Evolutionary conservation across 257 asterid species (phyloP).

Genomic region (Capsicum rhomboideum): DNA sequence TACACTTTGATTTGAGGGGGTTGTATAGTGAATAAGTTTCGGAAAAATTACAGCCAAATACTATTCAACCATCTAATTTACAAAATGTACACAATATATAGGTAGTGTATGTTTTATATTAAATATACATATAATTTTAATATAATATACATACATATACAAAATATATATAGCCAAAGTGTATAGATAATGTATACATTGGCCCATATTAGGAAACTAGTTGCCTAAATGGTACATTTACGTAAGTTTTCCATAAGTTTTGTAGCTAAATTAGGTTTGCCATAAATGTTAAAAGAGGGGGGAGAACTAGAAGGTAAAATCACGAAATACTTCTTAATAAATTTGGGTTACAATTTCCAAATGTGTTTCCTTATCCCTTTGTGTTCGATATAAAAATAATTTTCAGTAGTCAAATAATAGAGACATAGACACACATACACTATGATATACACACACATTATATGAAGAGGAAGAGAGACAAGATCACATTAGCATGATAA

Average conservation of each 20-base stretch:
- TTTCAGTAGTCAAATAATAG: background rate
- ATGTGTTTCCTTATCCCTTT: background rate
- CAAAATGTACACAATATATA: no score
- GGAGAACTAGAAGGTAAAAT: background rate
- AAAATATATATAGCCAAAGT: no score
- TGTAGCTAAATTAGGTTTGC: background rate
- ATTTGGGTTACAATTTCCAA: background rate
- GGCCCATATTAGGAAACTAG: no score
- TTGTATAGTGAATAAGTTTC: background rate
- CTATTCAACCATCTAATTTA: no score
- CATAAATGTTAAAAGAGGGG: background rate
- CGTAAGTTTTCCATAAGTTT: background rate
- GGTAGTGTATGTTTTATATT: no score
- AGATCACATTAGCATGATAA: constrained; percentile 34
- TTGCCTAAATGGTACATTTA: no score
- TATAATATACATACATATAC: no score
- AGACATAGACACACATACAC: background rate
- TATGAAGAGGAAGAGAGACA: constrained; percentile 23
- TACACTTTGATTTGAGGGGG: no score
- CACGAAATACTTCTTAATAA: background rate
- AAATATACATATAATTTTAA: no score
- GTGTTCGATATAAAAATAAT: background rate
- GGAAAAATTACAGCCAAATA: no score
- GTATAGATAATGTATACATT: no score
- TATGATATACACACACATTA: background rate